Percentiles rank a stretch among this genome's conserved stretches.
Evolutionary conservation across 352 stramenopile genomes (phyloP).

Genomic region (Pythium chondricola): DNA sequence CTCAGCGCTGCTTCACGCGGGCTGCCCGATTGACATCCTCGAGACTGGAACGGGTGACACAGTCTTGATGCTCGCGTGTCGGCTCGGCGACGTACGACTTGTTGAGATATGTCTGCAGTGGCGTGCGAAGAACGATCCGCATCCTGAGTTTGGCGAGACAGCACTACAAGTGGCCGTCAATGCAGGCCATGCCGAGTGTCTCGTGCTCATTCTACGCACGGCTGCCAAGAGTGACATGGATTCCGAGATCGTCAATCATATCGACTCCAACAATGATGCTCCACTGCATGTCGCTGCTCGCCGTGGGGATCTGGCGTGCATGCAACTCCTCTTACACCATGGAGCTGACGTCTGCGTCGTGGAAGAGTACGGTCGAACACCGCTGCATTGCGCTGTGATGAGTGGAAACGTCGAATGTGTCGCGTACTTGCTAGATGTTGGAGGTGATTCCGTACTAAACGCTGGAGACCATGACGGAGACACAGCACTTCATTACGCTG

Average conservation of each 20-base stretch:
- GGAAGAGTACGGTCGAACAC: slow-evolving; percentile 71
- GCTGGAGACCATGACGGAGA: slow-evolving; percentile 69
- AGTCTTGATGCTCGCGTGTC: slow-evolving; percentile 72
- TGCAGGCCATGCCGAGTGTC: slow-evolving; percentile 42
- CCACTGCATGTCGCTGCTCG: slow-evolving; percentile 72
- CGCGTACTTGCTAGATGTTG: slow-evolving; percentile 80
- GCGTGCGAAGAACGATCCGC: slow-evolving; percentile 80
- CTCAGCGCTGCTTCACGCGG: slow-evolving; percentile 40
- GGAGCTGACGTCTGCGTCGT: slow-evolving; percentile 80
- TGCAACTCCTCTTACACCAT: slow-evolving; percentile 71
- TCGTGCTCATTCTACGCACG: slow-evolving; percentile 55
- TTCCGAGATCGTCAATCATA: slow-evolving; percentile 83
- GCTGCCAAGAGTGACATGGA: slow-evolving; percentile 85
- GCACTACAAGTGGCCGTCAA: slow-evolving; percentile 76
- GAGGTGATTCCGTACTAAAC: slow-evolving; percentile 74
- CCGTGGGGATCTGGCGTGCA: slow-evolving; percentile 60
- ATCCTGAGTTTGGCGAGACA: slow-evolving; percentile 81
- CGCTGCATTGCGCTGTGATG: slow-evolving; percentile 67
- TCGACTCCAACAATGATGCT: slow-evolving; percentile 73
- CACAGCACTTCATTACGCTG: slow-evolving; percentile 71
- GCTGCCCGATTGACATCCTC: slow-evolving; percentile 70
- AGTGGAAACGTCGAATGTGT: slow-evolving; percentile 62
- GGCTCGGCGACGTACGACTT: slow-evolving; percentile 44
- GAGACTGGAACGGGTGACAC: slow-evolving; percentile 71
- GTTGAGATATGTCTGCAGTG: slow-evolving; percentile 70